Base-by-base conservation (phyloP, 176 grass and related monocot genomes). In the Oryza officinalis region DNA sequence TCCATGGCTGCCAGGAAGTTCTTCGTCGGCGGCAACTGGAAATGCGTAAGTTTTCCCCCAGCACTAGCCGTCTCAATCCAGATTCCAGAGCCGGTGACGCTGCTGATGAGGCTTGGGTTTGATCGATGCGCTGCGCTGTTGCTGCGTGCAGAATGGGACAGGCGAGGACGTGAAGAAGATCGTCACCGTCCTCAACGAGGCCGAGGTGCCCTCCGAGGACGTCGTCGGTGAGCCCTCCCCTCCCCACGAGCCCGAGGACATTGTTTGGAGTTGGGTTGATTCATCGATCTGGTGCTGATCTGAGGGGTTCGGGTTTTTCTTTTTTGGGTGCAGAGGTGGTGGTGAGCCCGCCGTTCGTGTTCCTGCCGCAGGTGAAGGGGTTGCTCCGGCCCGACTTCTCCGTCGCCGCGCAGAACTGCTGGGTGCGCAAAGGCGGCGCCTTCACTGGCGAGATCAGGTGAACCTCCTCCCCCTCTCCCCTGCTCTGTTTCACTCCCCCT, bases 381-480 rank as follows among this genome's bases (percentile, higher is more conserved):
- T 69, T 91, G 70, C 64, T 98, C 82, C 85, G 92, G 7, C 86
- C 78, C 25, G 95, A 98, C 77, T 98, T 98, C 77, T 72, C 81
- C 32, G 64, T 93, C 79, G 92, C 95, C 13, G 90, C 91, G 22
- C 92, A 98, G 79, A 98, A 98, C 78, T 95, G 90, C 57, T 98
- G 92, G 95, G 92, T 98, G 66, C 86, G 92, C 86, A 94, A 86
- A 85, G 90, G 92, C 47, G 92, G 92, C 80, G 91, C 90, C 27
- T 98, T 91, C 91, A 98, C 95, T 30, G 91, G 92, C 67, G 95
- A 98, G 86, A 94, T 94, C 82, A 98, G 92, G 95, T 97, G 65
- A 65, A 65, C 3, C 3, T 6, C 22, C 32, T 2, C 20, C 4
- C 35, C 35, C 0, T 7, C 37, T 28, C 6, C 41, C 8, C 40